These are phyloP conservation scores for Entomortierella chlamydospora DNA, from an alignment of 192 early-diverging fungal species.

Conservation along the genomic window DNA sequence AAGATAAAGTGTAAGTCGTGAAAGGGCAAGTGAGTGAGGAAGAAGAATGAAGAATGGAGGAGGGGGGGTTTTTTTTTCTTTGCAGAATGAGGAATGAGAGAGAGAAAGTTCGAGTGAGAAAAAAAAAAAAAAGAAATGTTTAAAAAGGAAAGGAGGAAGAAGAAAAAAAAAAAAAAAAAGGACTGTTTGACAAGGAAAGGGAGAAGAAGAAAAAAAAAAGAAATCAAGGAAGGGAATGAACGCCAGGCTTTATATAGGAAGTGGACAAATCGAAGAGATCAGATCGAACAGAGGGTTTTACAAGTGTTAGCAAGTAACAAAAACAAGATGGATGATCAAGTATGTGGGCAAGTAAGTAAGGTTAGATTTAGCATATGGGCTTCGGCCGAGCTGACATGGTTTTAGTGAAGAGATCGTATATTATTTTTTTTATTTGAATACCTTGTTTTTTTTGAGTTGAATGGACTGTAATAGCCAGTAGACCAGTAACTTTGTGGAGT, in stretches of 20 bases:
- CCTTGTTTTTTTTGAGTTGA: background rate
- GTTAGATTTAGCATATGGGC: constrained; percentile 7
- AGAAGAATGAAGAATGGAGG: background rate
- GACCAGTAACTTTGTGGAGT: background rate
- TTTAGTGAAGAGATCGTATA: background rate
- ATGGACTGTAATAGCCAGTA: too few relatives aligned
- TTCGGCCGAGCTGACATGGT: constrained; percentile 8
- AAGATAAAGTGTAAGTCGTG: too few relatives aligned
- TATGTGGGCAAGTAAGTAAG: background rate
- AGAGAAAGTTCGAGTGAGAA: background rate
- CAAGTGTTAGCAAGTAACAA: background rate
- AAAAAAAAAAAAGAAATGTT: background rate
- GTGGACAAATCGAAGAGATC: background rate
- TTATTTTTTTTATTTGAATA: background rate
- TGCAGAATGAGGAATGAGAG: background rate
- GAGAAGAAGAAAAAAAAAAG: background rate
- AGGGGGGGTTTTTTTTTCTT: background rate
- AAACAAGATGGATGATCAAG: background rate
- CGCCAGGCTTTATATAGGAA: background rate
- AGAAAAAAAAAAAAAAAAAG: constrained; percentile 2
- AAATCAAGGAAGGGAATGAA: background rate
- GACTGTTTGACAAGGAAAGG: background rate
- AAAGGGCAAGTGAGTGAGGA: background rate
- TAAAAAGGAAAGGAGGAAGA: background rate
- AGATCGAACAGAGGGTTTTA: background rate